Evolutionary conservation across 345 rosid genomes (phyloP).

Genomic region (Gossypium raimondii): DNA sequence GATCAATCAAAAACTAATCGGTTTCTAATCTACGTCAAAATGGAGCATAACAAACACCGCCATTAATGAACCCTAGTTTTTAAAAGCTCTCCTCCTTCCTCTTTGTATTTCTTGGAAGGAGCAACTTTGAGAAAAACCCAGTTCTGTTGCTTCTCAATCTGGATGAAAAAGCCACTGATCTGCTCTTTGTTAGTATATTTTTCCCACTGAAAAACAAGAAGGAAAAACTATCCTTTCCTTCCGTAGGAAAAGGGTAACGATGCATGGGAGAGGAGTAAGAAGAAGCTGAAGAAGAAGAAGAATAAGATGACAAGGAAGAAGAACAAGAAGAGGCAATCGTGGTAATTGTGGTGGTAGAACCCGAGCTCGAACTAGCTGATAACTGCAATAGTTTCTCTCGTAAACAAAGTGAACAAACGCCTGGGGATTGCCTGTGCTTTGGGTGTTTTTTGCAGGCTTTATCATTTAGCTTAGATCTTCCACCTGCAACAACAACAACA

Average conservation of each 20-base stretch:
- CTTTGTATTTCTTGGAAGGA: constrained; percentile 22
- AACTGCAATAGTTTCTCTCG: constrained; percentile 42
- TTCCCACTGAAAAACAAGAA: constrained; percentile 29
- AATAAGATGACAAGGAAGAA: constrained; percentile 24
- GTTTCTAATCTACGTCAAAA: not conserved
- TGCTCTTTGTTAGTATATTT: constrained; percentile 41
- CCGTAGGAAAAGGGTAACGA: not conserved
- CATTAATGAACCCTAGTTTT: not conserved
- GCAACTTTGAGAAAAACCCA: constrained; percentile 44
- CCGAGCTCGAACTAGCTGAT: not conserved
- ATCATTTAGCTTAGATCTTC: constrained; percentile 15
- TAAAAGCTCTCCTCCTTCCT: constrained; percentile 15
- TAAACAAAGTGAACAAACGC: constrained; percentile 59
- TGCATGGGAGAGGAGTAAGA: constrained; percentile 38
- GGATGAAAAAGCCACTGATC: constrained; percentile 35
- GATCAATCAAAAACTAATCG: too few species aligned
- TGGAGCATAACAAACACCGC: not conserved
- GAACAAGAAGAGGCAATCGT: constrained; percentile 2
- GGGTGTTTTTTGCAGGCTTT: constrained; percentile 48
- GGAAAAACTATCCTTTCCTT: constrained; percentile 20
- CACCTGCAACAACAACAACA: not conserved
- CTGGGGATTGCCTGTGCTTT: constrained; percentile 48
- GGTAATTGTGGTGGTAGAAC: not conserved
- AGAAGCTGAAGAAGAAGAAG: constrained; percentile 37
- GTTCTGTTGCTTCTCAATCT: constrained; percentile 23